Evolutionary conservation across 2,329 filamentous ascomycete species (phyloP).

Genomic region (Bertia moriformis): DNA sequence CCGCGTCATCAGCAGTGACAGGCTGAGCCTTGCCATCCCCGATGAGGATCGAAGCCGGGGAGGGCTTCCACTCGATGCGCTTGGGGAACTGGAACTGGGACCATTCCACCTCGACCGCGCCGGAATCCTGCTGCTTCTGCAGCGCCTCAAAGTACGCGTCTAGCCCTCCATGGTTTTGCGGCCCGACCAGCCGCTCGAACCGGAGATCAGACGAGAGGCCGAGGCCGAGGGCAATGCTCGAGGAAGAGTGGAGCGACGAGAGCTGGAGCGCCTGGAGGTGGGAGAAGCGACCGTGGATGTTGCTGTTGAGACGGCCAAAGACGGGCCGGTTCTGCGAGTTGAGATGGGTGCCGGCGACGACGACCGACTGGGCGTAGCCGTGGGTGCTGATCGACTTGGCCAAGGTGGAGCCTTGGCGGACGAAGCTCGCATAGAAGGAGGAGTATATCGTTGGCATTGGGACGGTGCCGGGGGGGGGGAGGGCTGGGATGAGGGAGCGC

Average conservation of each 20-base stretch:
- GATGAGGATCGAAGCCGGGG: conserved; percentile 37
- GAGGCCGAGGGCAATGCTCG: conserved; percentile 28
- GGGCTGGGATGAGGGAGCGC: conserved; percentile 19
- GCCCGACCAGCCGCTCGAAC: conserved; percentile 27
- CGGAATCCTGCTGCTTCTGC: conserved; percentile 60
- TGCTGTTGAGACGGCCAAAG: conserved; percentile 43
- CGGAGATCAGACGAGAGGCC: conserved; percentile 42
- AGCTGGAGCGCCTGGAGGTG: conserved; percentile 44
- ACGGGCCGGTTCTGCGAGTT: conserved; percentile 57
- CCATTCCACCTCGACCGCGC: conserved; percentile 66
- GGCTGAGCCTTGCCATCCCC: conserved; percentile 47
- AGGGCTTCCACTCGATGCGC: conserved; percentile 75
- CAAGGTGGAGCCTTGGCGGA: conserved; percentile 74
- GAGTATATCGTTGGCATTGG: conserved; percentile 79
- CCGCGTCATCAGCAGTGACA: conserved; percentile 29
- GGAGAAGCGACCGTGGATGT: conserved; percentile 35
- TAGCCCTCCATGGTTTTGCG: conserved; percentile 47
- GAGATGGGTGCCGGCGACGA: conserved; percentile 75
- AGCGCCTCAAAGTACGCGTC: conserved; percentile 87
- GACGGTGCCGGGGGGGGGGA: conserved; percentile 51
- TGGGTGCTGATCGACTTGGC: conserved; percentile 81
- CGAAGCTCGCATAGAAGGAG: conserved; percentile 63
- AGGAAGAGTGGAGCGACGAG: conserved; percentile 53
- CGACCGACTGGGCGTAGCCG: conserved; percentile 94
- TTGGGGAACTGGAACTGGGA: conserved; percentile 80